Evolutionary conservation across 495 filamentous ascomycete genomes (phyloP).

Genomic region (Friedmanniomyces endolithicus): DNA sequence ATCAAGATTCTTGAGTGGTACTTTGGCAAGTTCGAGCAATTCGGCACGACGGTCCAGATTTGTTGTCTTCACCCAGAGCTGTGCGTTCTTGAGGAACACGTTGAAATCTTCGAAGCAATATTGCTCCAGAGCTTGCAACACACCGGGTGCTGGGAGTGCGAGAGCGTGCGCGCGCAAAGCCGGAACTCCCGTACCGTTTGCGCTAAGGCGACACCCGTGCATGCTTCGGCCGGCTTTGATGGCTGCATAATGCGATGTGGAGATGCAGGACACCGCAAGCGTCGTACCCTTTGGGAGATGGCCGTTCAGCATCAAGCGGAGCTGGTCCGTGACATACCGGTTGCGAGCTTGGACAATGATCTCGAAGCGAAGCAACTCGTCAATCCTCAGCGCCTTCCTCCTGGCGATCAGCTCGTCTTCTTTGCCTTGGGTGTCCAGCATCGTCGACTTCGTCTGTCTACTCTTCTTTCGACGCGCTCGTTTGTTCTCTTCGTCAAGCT

Average conservation of each 20-base stretch:
- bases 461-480: neutral
- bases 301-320: neutral
- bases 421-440: neutral
- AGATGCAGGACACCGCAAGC: constrained; percentile 9
- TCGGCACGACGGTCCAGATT: neutral
- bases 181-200: constrained; percentile 4
- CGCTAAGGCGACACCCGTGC: neutral
- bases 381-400: neutral
- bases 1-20: neutral
- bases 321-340: neutral
- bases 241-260: constrained; percentile 12
- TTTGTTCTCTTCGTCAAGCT: neutral
- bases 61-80: constrained; percentile 4
- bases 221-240: neutral
- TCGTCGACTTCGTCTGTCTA: neutral
- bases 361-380: neutral
- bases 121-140: constrained; percentile 4
- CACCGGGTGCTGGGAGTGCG: neutral
- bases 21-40: neutral
- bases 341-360: constrained; percentile 12
- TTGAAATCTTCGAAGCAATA: neutral
- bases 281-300: neutral
- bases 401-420: neutral
- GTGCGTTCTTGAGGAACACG: constrained; percentile 6
- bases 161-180: constrained; percentile 5